A percentile compares a stretch with the other conserved stretches of the same genome.
Conservation (phyloP, 768 basidiomycete species). For the Kwoniella sp. region DNA sequence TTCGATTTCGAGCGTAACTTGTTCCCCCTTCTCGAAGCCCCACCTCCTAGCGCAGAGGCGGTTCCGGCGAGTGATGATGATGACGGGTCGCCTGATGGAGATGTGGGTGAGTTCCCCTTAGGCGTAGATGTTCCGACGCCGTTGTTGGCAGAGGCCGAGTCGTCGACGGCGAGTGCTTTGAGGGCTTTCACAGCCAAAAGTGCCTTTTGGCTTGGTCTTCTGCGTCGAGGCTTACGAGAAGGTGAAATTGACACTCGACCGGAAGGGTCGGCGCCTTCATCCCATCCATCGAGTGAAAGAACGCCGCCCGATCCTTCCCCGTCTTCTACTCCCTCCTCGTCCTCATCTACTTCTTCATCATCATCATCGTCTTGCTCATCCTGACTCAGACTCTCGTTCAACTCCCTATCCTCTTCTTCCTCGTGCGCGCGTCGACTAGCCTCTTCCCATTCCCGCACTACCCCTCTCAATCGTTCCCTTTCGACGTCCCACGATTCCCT, state of each 20-base stretch:
- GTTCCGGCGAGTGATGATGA: background rate
- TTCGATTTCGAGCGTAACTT: background rate
- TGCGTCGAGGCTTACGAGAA: slow-evolving; percentile 23
- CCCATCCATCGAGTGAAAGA: slow-evolving; percentile 22
- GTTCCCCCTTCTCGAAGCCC: background rate
- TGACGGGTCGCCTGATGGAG: background rate
- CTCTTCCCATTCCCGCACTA: slow-evolving; percentile 80
- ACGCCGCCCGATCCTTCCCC: slow-evolving; percentile 8
- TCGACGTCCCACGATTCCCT: slow-evolving; percentile 82
- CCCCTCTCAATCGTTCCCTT: slow-evolving; percentile 70
- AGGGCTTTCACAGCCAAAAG: slow-evolving; percentile 48
- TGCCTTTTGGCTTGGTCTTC: slow-evolving; percentile 40
- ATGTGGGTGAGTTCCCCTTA: slow-evolving; percentile 7
- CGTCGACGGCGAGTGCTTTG: slow-evolving; percentile 33
- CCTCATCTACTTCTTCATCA: slow-evolving; percentile 14
- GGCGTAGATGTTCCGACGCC: slow-evolving; percentile 32
- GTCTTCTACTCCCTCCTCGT: slow-evolving; percentile 29
- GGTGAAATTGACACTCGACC: background rate
- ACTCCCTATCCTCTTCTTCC: slow-evolving; percentile 53
- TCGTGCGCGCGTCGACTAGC: slow-evolving; percentile 54
- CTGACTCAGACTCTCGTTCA: slow-evolving; percentile 48
- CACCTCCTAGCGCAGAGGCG: background rate
- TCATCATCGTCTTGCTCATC: slow-evolving; percentile 44
- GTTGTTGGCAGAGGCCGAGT: background rate
- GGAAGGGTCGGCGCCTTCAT: slow-evolving; percentile 18